Conservation (phyloP, 2,329 filamentous ascomycete genomes). For the Tolypocladium paradoxum region DNA sequence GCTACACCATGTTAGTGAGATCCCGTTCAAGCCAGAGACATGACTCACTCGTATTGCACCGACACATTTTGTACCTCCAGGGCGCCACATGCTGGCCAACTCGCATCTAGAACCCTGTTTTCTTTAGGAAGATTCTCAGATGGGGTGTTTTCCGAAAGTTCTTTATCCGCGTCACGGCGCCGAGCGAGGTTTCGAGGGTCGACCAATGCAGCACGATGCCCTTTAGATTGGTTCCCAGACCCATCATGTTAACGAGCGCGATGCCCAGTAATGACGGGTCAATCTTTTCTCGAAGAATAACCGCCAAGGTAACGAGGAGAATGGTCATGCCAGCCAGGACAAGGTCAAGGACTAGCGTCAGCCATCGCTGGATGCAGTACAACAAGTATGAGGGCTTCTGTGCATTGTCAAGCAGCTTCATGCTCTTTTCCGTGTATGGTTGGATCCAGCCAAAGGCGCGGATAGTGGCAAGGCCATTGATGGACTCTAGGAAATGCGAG, state of each 20-base stretch:
- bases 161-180: constrained; percentile 17
- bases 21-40: too few species aligned
- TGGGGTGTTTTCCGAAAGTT: constrained; percentile 15
- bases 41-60: constrained; percentile 17
- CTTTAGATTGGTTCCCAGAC: constrained; percentile 14
- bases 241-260: constrained; percentile 25
- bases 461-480: constrained; percentile 21
- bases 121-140: constrained; percentile 11
- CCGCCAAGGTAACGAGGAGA: constrained; percentile 24
- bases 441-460: constrained; percentile 26
- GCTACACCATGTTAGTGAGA: too few species aligned
- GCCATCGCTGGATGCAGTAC: constrained; percentile 41
- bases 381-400: constrained; percentile 44
- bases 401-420: constrained; percentile 29
- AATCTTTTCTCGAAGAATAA: constrained; percentile 17
- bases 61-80: constrained; percentile 12
- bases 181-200: too few species aligned
- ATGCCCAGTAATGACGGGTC: constrained; percentile 23
- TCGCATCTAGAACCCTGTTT: constrained; percentile 2
- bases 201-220: constrained; percentile 17
- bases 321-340: constrained; percentile 37
- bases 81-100: constrained; percentile 13
- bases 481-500: constrained; percentile 21
- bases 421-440: constrained; percentile 25
- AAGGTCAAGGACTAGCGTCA: constrained; percentile 39